phyloP scores from a whole-genome alignment of 306 rosid species.

The Vicia sativa region DNA sequence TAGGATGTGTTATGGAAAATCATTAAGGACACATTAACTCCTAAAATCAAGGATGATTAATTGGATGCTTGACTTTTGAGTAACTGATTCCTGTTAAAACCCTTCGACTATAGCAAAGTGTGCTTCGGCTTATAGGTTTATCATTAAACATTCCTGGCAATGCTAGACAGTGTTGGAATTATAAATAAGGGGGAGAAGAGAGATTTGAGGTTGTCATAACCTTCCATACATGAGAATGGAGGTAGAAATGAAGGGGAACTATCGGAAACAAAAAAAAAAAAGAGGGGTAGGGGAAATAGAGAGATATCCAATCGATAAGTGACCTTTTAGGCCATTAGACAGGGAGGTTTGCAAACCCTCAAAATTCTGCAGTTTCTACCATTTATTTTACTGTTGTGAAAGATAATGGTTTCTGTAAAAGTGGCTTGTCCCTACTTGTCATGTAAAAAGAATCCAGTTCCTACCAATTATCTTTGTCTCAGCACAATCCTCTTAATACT shows the following conservation, averaged over 20 bases:
- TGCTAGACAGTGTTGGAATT: neutral
- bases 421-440: neutral
- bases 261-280: neutral
- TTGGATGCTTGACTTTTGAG: conserved; percentile 13
- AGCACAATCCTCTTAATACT: conserved; percentile 5
- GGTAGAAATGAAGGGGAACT: neutral
- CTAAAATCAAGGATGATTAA: conserved; percentile 20
- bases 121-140: conserved; percentile 6
- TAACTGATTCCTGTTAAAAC: conserved; percentile 22
- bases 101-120: conserved; percentile 9
- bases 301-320: neutral
- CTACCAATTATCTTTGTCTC: neutral
- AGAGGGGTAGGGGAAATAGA: neutral
- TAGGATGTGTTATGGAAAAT: conserved; percentile 11
- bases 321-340: neutral
- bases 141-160: neutral
- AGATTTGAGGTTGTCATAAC: neutral
- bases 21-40: conserved; percentile 6
- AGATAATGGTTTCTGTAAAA: neutral
- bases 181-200: neutral
- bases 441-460: conserved; percentile 3
- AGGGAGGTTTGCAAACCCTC: conserved; percentile 7
- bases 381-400: neutral
- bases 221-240: neutral
- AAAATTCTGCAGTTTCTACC: neutral